phyloP scores from a whole-genome alignment of 257 asterid genomes.

The Solanum virginianum region DNA sequence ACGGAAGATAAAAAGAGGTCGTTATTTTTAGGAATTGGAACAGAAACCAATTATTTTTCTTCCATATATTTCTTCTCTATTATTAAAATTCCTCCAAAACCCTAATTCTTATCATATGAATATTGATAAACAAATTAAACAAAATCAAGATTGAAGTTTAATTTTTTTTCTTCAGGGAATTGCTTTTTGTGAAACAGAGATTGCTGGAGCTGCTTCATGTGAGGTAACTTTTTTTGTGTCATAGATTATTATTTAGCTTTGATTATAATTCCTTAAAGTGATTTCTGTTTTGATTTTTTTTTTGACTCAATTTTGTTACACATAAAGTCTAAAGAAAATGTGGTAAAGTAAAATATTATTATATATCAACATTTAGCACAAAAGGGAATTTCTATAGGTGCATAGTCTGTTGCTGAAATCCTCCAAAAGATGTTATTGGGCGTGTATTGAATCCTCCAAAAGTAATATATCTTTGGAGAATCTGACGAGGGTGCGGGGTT shows the following conservation, averaged over 20 bases:
- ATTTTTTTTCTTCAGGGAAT: neutral
- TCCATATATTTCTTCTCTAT: neutral
- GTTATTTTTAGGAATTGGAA: neutral
- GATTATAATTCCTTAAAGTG: neutral
- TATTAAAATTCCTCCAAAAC: neutral
- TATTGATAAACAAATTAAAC: neutral
- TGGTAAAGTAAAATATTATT: neutral
- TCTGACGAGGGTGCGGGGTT: neutral
- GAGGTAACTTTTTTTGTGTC: neutral
- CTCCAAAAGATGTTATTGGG: neutral
- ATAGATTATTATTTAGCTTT: neutral
- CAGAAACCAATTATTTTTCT: neutral
- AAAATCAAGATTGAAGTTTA: neutral
- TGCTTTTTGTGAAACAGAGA: neutral
- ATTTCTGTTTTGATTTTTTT: neutral
- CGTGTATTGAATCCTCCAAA: neutral
- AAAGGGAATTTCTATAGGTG: neutral
- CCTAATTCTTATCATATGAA: neutral
- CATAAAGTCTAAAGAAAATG: neutral
- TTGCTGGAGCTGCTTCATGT: neutral
- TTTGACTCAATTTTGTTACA: neutral
- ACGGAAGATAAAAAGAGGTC: neutral
- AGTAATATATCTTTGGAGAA: neutral
- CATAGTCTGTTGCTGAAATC: neutral
- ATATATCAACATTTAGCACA: neutral